Percentiles rank a stretch among this genome's conserved stretches.
Conservation (phyloP, 2,329 filamentous ascomycete genomes). For the Fusarium caatingaense region DNA sequence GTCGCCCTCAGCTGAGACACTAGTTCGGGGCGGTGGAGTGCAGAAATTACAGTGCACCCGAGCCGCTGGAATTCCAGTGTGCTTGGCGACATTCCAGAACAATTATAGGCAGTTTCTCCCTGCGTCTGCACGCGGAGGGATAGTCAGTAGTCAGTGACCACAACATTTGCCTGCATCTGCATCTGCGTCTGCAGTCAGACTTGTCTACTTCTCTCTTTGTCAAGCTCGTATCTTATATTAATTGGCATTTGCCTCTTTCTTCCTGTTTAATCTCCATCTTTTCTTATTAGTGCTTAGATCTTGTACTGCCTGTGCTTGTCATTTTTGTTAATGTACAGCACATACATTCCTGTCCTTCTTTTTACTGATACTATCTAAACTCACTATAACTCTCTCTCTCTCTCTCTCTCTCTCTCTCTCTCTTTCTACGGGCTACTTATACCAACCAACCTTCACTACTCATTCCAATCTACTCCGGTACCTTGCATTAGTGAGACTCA, state of each 20-base stretch:
- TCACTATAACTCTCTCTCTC: slow-evolving; percentile 1
- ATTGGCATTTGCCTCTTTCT: slow-evolving; percentile 12
- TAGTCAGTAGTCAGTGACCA: not conserved
- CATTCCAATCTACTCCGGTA: not conserved
- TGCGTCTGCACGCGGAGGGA: slow-evolving; percentile 11
- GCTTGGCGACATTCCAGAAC: slow-evolving; percentile 34
- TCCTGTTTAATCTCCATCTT: not conserved
- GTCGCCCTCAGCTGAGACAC: slow-evolving; percentile 1
- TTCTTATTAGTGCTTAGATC: not conserved
- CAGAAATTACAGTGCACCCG: not conserved
- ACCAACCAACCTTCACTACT: not conserved
- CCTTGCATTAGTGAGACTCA: slow-evolving; percentile 3
- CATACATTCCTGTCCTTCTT: slow-evolving; percentile 25
- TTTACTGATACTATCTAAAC: not conserved
- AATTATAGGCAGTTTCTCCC: not conserved
- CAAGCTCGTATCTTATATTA: slow-evolving; percentile 26
- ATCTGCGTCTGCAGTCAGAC: slow-evolving; percentile 8
- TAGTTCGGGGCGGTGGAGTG: not conserved
- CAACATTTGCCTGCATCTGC: slow-evolving; percentile 11
- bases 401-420: slow-evolving; percentile 2
- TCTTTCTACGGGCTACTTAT: slow-evolving; percentile 1
- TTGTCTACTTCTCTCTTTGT: slow-evolving; percentile 3
- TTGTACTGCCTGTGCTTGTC: not conserved
- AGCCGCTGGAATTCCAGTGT: slow-evolving; percentile 35
- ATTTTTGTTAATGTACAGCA: not conserved